Evolutionary conservation across 1,139 yeast species (phyloP).

Genomic region (Candida sanyaensis): DNA sequence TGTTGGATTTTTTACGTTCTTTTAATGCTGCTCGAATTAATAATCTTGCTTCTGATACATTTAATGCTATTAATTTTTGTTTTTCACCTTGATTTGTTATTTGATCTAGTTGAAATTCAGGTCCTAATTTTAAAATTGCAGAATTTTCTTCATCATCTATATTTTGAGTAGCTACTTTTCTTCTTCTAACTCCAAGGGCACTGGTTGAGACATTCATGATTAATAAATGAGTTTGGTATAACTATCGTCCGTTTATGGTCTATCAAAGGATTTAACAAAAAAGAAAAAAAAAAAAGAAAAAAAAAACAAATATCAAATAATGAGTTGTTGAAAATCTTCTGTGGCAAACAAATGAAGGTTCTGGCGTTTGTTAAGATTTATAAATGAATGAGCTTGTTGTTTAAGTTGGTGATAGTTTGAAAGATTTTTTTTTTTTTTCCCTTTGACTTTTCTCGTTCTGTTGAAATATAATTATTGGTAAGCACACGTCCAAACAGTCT

Average conservation of each 20-base stretch:
- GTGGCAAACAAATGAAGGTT: too few relatives aligned
- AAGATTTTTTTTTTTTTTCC: neutral
- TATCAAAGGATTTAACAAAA: neutral
- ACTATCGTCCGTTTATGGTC: neutral
- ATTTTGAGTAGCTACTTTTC: slow-evolving; percentile 57
- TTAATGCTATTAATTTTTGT: slow-evolving; percentile 78
- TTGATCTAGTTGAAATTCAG: slow-evolving; percentile 85
- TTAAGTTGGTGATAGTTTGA: neutral
- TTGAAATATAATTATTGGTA: neutral
- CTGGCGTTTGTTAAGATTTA: too few relatives aligned
- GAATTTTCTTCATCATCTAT: slow-evolving; percentile 91
- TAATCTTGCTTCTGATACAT: slow-evolving; percentile 85
- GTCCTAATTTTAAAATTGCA: slow-evolving; percentile 81
- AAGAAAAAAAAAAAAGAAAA: too few relatives aligned
- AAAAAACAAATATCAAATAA: too few relatives aligned
- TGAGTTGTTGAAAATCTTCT: too few relatives aligned
- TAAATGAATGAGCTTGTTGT: neutral
- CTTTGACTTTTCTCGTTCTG: neutral
- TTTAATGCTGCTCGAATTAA: slow-evolving; percentile 87
- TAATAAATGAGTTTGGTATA: neutral
- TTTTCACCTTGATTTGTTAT: slow-evolving; percentile 78
- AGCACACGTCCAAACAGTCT: neutral
- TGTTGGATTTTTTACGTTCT: slow-evolving; percentile 55
- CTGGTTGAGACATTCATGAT: slow-evolving; percentile 87
- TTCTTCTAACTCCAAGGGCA: slow-evolving; percentile 80